Evolutionary conservation across 2,329 filamentous ascomycete species (phyloP).

Genomic region (Neofusicoccum parvum): DNA sequence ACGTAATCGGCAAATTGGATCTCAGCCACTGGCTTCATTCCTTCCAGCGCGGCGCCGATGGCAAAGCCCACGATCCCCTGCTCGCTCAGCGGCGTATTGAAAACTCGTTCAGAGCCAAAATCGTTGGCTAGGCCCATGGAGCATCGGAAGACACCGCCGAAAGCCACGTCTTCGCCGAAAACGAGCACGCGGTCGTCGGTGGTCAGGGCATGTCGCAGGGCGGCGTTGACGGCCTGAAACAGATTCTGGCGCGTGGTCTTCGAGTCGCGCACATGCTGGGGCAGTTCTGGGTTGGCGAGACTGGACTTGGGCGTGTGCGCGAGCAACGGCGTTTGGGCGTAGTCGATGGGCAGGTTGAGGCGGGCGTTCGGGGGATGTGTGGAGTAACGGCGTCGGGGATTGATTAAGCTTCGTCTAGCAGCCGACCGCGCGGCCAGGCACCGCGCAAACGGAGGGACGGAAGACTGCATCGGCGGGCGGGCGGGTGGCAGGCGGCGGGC

Average conservation of each 20-base stretch:
- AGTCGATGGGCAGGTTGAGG: conserved; percentile 87
- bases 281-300: conserved; percentile 71
- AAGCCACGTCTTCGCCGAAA: conserved; percentile 96
- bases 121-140: conserved; percentile 87
- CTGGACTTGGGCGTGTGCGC: conserved; percentile 76
- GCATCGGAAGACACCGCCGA: conserved; percentile 94
- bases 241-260: conserved; percentile 73
- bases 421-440: not conserved
- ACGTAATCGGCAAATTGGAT: conserved; percentile 97
- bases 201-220: conserved; percentile 77
- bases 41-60: conserved; percentile 85
- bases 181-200: conserved; percentile 84
- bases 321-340: conserved; percentile 76
- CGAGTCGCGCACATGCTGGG: conserved; percentile 61
- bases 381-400: conserved; percentile 45
- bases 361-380: conserved; percentile 53
- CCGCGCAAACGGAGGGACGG: not conserved
- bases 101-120: conserved; percentile 85
- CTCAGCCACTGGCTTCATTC: conserved; percentile 90
- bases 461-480: not conserved
- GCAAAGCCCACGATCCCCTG: conserved; percentile 95
- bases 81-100: conserved; percentile 93
- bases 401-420: not conserved
- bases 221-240: conserved; percentile 91
- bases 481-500: too few species aligned